Evolutionary conservation across 2,329 filamentous ascomycete genomes (phyloP).

Genomic region (Macrophomina tecta): DNA sequence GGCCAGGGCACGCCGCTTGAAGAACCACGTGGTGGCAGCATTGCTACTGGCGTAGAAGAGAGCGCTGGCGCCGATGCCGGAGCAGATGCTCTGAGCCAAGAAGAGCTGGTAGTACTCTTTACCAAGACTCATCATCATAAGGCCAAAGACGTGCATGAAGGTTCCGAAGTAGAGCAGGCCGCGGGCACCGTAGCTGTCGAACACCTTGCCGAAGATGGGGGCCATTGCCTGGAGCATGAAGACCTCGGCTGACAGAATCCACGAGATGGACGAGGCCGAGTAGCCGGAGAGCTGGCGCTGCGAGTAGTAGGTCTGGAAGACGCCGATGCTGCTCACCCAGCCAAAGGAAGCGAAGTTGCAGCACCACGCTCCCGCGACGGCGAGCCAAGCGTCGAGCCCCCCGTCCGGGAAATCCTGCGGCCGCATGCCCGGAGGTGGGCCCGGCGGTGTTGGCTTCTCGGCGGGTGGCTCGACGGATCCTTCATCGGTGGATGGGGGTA

Average conservation of each 20-base stretch:
- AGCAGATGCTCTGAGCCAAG: constrained; percentile 52
- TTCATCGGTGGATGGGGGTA: too few species aligned
- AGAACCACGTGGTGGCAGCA: constrained; percentile 50
- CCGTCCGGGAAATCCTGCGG: constrained; percentile 33
- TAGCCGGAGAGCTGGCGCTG: constrained; percentile 41
- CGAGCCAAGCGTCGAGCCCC: constrained; percentile 42
- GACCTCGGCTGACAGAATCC: constrained; percentile 51
- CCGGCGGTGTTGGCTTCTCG: too few species aligned
- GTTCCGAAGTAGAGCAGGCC: constrained; percentile 44
- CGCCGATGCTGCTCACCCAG: constrained; percentile 51
- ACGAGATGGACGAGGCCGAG: constrained; percentile 46
- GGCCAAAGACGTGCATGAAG: constrained; percentile 46
- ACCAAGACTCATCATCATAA: constrained; percentile 50
- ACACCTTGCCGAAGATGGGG: constrained; percentile 63
- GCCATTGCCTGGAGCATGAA: constrained; percentile 55
- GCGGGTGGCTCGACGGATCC: too few species aligned
- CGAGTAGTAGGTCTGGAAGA: constrained; percentile 54
- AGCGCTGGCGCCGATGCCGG: constrained; percentile 51
- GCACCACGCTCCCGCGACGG: constrained; percentile 44
- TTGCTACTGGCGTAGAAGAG: constrained; percentile 45
- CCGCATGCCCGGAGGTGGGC: too few species aligned
- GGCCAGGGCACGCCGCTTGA: constrained; percentile 47
- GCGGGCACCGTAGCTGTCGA: constrained; percentile 66
- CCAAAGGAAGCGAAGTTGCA: constrained; percentile 49
- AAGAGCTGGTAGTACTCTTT: constrained; percentile 53